Evolutionary conservation across 352 stramenopile genomes (phyloP).

Genomic region (Halophytophthora polymorphica): DNA sequence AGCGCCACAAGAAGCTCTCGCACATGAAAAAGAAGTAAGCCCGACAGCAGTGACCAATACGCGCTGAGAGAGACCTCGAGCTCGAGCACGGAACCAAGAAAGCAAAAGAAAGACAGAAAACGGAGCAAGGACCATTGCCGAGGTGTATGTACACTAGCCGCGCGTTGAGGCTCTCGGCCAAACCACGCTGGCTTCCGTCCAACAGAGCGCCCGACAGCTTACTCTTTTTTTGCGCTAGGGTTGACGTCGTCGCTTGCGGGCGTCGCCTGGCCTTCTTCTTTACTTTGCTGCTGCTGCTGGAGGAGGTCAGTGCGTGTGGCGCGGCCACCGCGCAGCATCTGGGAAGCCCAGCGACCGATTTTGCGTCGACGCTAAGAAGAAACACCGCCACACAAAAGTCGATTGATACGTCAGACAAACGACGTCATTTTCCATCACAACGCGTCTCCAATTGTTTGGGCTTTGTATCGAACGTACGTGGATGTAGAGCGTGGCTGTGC

Average conservation of each 20-base stretch:
- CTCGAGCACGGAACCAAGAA: no score
- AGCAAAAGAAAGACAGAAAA: no score
- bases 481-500: conserved; percentile 76
- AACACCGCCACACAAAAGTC: conserved; percentile 5
- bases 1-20: conserved; percentile 94
- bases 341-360: conserved; percentile 80
- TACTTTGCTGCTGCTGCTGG: conserved; percentile 20
- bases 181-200: not conserved
- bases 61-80: no score
- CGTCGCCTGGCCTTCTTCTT: conserved; percentile 16
- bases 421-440: not conserved
- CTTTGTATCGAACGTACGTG: conserved; percentile 49
- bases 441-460: not conserved
- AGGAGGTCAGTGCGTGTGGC: conserved; percentile 75
- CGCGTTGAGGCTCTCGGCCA: no score
- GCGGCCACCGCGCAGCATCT: conserved; percentile 78
- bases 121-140: no score
- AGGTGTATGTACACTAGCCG: no score
- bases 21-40: conserved; percentile 64
- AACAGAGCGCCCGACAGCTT: not conserved
- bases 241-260: conserved; percentile 2
- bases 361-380: conserved; percentile 57
- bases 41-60: no score
- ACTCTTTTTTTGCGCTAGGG: not conserved
- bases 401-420: not conserved